Conservation (phyloP, 257 asterid genomes). For the Henckelia pumila region DNA sequence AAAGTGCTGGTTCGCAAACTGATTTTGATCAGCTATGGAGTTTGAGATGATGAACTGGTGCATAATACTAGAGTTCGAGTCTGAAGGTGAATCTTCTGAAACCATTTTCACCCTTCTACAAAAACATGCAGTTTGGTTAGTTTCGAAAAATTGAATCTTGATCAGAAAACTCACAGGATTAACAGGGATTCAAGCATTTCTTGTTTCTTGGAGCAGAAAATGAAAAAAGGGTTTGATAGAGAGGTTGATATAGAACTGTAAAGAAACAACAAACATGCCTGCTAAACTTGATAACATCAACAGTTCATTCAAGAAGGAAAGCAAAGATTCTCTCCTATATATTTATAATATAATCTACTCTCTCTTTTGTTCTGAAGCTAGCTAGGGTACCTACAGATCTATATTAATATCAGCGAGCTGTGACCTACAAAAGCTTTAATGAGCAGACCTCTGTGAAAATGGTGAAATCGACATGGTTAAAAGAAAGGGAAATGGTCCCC, state of each 20-base stretch:
- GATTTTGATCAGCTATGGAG: slow-evolving; percentile 44
- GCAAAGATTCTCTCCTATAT: slow-evolving; percentile 60
- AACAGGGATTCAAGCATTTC: too few species aligned
- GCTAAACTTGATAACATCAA: slow-evolving; percentile 36
- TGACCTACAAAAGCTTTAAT: slow-evolving; percentile 53
- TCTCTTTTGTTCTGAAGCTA: slow-evolving; percentile 33
- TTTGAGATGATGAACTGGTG: slow-evolving; percentile 57
- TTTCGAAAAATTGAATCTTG: too few species aligned
- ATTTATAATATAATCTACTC: too few species aligned
- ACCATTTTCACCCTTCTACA: slow-evolving; percentile 39
- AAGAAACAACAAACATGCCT: slow-evolving; percentile 48
- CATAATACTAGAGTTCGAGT: slow-evolving; percentile 51
- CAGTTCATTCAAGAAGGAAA: slow-evolving; percentile 44
- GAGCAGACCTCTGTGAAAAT: slow-evolving; percentile 51
- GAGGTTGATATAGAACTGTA: slow-evolving; percentile 18
- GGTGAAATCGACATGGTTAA: slow-evolving; percentile 40
- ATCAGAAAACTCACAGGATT: too few species aligned
- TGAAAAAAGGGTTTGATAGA: too few species aligned
- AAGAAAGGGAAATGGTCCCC: slow-evolving; percentile 57
- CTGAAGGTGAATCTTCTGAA: slow-evolving; percentile 56
- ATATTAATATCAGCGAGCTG: slow-evolving; percentile 41
- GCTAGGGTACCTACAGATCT: slow-evolving; percentile 37
- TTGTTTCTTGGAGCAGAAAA: slow-evolving; percentile 14
- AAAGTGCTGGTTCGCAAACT: slow-evolving; percentile 41
- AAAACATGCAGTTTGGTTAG: too few species aligned